Percentiles rank a stretch among this genome's conserved stretches.
Evolutionary conservation across 108 stramenopile genomes (phyloP).

Genomic region (Cylindrotheca closterium): DNA sequence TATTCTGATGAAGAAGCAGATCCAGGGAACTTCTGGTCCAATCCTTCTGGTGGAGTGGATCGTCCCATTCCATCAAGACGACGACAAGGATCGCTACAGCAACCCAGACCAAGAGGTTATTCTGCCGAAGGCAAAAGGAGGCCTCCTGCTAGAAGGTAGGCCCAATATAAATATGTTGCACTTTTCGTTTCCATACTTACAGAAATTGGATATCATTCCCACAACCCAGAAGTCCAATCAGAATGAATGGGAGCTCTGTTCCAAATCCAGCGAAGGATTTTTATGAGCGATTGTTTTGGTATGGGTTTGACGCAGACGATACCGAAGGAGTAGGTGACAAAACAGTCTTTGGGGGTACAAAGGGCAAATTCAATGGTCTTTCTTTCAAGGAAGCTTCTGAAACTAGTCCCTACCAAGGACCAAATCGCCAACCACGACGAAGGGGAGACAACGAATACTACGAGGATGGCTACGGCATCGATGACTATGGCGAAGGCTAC

Average conservation of each 20-base stretch:
- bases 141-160: conserved; percentile 7
- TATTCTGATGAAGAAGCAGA: conserved; percentile 14
- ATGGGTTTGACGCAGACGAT: conserved; percentile 49
- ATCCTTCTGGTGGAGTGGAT: conserved; percentile 37
- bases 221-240: conserved; percentile 13
- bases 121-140: not conserved
- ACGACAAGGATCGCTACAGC: not conserved
- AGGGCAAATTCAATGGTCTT: conserved; percentile 81
- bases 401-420: not conserved
- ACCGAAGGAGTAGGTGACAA: conserved; percentile 53
- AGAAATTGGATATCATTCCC: too few relatives aligned
- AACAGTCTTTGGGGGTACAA: conserved; percentile 82
- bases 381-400: conserved; percentile 26
- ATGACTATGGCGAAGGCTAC: conserved; percentile 7
- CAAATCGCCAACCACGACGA: conserved; percentile 11
- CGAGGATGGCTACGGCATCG: conserved; percentile 15
- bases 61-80: conserved; percentile 7
- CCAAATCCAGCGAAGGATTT: conserved; percentile 55
- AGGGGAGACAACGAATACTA: conserved; percentile 7
- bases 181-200: not conserved
- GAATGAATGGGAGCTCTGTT: conserved; percentile 41
- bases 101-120: conserved; percentile 4
- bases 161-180: not conserved
- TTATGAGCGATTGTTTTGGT: conserved; percentile 80
- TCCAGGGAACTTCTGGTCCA: conserved; percentile 55